Evolutionary conservation across 2,329 filamentous ascomycete genomes (phyloP), one percentile per base, ranked within the genome.

Genomic region (Aspergillus neotritici): DNA sequence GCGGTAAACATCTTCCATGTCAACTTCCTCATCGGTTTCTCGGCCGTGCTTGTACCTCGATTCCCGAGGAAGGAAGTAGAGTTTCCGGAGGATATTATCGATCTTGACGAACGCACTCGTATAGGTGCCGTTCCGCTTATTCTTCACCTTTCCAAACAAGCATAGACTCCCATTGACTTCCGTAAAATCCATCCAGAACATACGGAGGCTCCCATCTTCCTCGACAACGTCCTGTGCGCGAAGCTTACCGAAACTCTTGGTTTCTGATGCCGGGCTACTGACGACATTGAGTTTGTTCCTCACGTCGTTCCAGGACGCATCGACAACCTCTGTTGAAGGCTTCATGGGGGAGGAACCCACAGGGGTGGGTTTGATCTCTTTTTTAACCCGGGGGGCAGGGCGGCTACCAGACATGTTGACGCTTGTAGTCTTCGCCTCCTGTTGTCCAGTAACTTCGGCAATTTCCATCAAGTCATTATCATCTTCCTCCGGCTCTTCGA

Each of bases 101-200:
- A 98, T 75, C 66, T 97, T 97, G 64, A 96, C 79, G 58, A 98
- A 97, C 58, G 89, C 94, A 68, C 93, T 98, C 47, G 89, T 84
- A 61, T 87, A 90, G 34, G 75, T 74, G 40, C 79, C 82, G 1
- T 80, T 87, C 57, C 82, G 85, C 66, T 90, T 95, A 70, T 96
- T 89, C 57, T 89, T 82, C 16, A 96, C 91, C 63, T 98, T 98
- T 51, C 93, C 93, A 61, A 98, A 97, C 9, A 98, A 77, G 64
- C 89, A 97, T 8, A 98, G 73, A 54, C 83, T 93, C 46, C 91
- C 91, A 57, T 90, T 89, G 62, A 95, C 74, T 62, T 98, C 93
- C 1, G 85, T 88, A 60, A 95, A 98, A 66, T 98, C 93, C 6
- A 87, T 85, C 93, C 93, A 98, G 71, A 96, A 98, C 72, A 98